A percentile compares a stretch with the other conserved stretches of the same genome.
These are phyloP conservation scores for Chaetomium strumarium DNA, from an alignment of 2,329 filamentous ascomycete genomes.

Conservation along the genomic window DNA sequence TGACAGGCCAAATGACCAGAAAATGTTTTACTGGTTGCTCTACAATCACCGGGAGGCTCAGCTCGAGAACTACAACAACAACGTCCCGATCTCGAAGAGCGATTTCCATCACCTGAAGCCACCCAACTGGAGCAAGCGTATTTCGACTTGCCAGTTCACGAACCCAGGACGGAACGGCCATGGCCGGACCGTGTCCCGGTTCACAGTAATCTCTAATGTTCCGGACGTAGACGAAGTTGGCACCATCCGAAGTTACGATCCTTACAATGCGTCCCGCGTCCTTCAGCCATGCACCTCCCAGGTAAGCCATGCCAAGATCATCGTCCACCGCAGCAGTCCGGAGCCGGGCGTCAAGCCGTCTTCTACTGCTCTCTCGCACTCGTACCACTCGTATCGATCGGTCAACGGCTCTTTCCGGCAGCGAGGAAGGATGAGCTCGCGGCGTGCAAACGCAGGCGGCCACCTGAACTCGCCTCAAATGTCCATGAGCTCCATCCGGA, in stretches of 20 bases:
- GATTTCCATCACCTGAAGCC: conserved; percentile 79
- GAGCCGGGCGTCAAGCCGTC: conserved; percentile 29
- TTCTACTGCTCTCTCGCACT: conserved; percentile 33
- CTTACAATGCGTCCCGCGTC: conserved; percentile 64
- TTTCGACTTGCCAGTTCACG: conserved; percentile 57
- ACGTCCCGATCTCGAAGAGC: conserved; percentile 77
- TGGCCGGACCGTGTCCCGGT: conserved; percentile 51
- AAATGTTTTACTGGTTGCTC: conserved; percentile 85
- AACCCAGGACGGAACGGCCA: conserved; percentile 41
- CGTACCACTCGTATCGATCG: conserved; percentile 24
- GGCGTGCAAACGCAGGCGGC: conserved; percentile 27
- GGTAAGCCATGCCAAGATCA: conserved; percentile 59
- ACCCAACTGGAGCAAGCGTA: conserved; percentile 50
- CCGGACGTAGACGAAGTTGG: conserved; percentile 45
- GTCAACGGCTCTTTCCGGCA: conserved; percentile 23
- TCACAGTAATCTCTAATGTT: conserved; percentile 60
- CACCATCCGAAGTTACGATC: conserved; percentile 68
- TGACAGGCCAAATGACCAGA: conserved; percentile 77
- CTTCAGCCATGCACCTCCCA: conserved; percentile 39
- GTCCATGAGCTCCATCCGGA: conserved; percentile 47
- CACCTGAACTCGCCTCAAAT: conserved; percentile 32
- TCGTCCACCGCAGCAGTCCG: conserved; percentile 53
- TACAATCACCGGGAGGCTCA: conserved; percentile 77
- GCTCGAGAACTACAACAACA: conserved; percentile 77
- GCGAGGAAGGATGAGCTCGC: conserved; percentile 29